Evolutionary conservation across 345 rosid genomes (phyloP).

Genomic region (Salix dunnii): DNA sequence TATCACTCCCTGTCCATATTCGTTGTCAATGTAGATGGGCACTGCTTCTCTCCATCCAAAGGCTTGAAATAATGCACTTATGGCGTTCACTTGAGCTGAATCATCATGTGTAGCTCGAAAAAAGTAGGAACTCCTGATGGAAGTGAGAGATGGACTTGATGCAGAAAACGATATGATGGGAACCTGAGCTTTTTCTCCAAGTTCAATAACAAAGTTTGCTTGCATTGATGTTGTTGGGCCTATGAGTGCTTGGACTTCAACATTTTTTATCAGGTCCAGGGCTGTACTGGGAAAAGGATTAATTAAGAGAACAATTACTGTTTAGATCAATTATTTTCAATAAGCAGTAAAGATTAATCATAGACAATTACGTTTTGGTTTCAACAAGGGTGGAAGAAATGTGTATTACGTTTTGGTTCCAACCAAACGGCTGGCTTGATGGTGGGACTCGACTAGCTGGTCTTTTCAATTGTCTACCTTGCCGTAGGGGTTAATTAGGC

Average conservation of each 20-base stretch:
- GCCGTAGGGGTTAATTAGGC: too few species aligned
- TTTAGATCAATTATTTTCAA: too few species aligned
- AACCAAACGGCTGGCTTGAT: too few species aligned
- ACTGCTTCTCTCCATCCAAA: slow-evolving; percentile 48
- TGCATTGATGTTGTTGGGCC: slow-evolving; percentile 37
- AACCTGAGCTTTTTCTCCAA: slow-evolving; percentile 23
- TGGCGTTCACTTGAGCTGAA: slow-evolving; percentile 10
- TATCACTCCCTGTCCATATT: slow-evolving; percentile 46
- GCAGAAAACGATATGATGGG: slow-evolving; percentile 16
- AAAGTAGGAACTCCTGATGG: slow-evolving; percentile 4
- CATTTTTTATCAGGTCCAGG: slow-evolving; percentile 34
- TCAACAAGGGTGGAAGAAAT: too few species aligned
- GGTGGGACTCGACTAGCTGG: too few species aligned
- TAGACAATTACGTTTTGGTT: too few species aligned
- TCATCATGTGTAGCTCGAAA: slow-evolving; percentile 12
- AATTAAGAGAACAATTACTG: too few species aligned
- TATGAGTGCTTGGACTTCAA: slow-evolving; percentile 34
- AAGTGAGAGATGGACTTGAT: slow-evolving; percentile 14
- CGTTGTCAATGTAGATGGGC: slow-evolving; percentile 42
- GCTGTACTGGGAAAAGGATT: slow-evolving; percentile 14
- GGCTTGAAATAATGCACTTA: slow-evolving; percentile 1
- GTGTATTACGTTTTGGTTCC: too few species aligned
- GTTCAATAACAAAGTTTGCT: slow-evolving; percentile 24
- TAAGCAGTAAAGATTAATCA: too few species aligned
- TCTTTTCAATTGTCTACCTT: too few species aligned